Base-by-base conservation (phyloP, 371 early-diverging fungal species). In the Rhizomucor pusillus region DNA sequence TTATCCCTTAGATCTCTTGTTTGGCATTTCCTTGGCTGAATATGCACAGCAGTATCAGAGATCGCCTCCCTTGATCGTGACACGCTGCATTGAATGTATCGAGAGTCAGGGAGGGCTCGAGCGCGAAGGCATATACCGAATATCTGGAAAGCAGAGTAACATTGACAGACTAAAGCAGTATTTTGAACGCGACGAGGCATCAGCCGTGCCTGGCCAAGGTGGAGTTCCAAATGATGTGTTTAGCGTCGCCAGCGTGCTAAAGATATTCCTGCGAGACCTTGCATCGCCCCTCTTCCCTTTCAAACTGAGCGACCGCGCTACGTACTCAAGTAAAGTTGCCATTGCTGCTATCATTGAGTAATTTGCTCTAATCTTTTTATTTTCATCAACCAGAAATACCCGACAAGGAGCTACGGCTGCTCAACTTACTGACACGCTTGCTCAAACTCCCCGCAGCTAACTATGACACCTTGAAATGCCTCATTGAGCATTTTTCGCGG, bases 91-190 rank as follows among this genome's bases (percentile, higher is more conserved):
- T 14, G 74, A 79, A 18, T 81, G 85, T 16, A 72, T 88, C 47
- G 86, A 88, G 47, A 66, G 73, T 13, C 52, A 81, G 13, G 85
- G 83, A 47, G 86, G 86, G 9, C 44, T 87, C 13, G 78, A 81
- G 22, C 72, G 66, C 19, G 89, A 88, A 59, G 89, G 89, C 18
- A 80, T 88, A 19, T 88, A 88, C 62, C 75, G 89, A 20, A 72
- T 88, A 2, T 75, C 82, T 3, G 89, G 87, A 16, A 79, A 82
- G 19, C 77, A 83, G 29, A 79, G 74, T 24, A 84, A 76, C 40
- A 75, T 84, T 50, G 73, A 73, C 60, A 79, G 78, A 36, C 63
- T 88, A 13, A 79, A 72, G 39, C 71, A 73, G 20, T 63, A 60
- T 19, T 78, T 86, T 56, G 89, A 89, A 52, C 49, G 61, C 12